Conservation (phyloP, 768 basidiomycete species). For the Lentinula sp. region DNA sequence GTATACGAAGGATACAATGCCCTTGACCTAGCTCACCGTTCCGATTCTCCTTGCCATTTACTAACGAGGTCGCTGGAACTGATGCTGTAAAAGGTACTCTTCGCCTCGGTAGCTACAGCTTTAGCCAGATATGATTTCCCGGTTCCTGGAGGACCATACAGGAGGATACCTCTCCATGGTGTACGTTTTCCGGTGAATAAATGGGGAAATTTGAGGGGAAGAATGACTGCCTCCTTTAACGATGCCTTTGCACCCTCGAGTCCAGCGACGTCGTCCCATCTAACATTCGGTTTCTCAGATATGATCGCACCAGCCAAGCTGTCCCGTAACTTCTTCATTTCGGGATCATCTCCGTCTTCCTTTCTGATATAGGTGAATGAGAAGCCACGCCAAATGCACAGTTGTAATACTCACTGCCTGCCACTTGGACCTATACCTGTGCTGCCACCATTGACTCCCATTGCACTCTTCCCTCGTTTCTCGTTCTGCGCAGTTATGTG, state of each 20-base stretch:
- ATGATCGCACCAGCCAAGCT: constrained; percentile 85
- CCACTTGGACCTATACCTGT: constrained; percentile 40
- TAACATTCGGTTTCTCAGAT: constrained; percentile 90
- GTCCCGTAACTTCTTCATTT: constrained; percentile 93
- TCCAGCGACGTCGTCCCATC: constrained; percentile 98
- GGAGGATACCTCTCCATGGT: constrained; percentile 91
- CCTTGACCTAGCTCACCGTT: constrained; percentile 51
- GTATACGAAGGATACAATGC: not conserved
- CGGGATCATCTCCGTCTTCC: constrained; percentile 62
- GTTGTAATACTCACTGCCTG: constrained; percentile 25
- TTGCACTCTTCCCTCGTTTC: constrained; percentile 47
- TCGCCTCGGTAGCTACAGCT: constrained; percentile 98
- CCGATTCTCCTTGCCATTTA: constrained; percentile 99
- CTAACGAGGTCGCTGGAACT: constrained; percentile 93
- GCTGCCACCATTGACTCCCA: constrained; percentile 32
- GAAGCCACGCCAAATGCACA: not conserved
- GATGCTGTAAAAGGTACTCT: constrained; percentile 98
- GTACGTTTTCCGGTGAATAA: constrained; percentile 98
- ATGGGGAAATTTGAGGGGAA: constrained; percentile 99
- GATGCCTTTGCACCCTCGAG: constrained; percentile 93
- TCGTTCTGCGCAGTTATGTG: constrained; percentile 65
- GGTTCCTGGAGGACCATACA: constrained; percentile 97
- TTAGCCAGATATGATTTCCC: constrained; percentile 97
- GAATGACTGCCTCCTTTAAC: constrained; percentile 95
- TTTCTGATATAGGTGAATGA: constrained; percentile 19